These are phyloP conservation scores for Pseudocercospora pini-densiflorae DNA, from an alignment of 2,329 filamentous ascomycete genomes.

Conservation along the genomic window DNA sequence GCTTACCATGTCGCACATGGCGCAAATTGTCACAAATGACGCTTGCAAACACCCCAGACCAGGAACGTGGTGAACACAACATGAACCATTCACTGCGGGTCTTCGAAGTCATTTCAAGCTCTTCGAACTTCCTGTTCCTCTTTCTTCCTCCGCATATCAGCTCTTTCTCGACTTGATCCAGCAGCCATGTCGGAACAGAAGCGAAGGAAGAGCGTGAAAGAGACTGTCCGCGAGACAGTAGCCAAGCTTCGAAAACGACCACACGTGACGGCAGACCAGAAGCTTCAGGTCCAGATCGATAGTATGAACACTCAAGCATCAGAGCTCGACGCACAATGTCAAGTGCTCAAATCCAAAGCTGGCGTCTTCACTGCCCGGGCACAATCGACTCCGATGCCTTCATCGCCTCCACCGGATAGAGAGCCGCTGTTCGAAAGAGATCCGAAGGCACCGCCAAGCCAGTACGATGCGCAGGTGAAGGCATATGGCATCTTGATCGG, in stretches of 20 bases:
- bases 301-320: conserved; percentile 17
- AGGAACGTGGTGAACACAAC: neutral
- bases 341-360: conserved; percentile 9
- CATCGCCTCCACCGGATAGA: conserved; percentile 13
- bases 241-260: conserved; percentile 16
- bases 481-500: conserved; percentile 4
- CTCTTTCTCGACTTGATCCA: neutral
- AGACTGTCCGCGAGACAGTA: conserved; percentile 4
- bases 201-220: conserved; percentile 1
- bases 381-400: conserved; percentile 10
- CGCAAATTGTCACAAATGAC: neutral
- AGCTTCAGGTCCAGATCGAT: conserved; percentile 15
- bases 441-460: conserved; percentile 5
- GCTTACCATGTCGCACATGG: neutral
- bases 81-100: neutral
- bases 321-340: conserved; percentile 8
- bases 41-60: neutral
- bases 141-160: neutral
- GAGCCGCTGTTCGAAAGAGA: conserved; percentile 21
- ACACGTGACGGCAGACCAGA: conserved; percentile 15
- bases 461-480: conserved; percentile 21
- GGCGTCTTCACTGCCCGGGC: conserved; percentile 13
- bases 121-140: neutral
- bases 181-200: neutral
- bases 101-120: neutral